Evolutionary conservation across 306 rosid genomes (phyloP), one percentile per base, ranked within the genome.

Genomic region (Cicer arietinum): DNA sequence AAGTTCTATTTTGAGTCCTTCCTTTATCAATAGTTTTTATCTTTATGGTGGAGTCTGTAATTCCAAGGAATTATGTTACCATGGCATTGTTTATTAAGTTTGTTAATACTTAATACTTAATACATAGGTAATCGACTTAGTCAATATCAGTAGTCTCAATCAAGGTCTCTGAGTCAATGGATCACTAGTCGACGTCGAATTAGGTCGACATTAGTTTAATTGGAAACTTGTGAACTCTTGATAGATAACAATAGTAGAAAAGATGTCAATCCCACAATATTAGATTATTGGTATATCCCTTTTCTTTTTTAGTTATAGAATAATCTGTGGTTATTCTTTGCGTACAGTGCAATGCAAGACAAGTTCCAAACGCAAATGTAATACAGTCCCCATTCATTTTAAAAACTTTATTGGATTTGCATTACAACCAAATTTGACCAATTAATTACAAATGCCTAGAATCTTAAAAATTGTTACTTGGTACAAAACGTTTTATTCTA

Each of bases 331-430:
- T 60, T 62, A 64, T 30, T 71, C 48, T 62, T 79, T 52, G 60
- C 82, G 67, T 71, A 7, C 57, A 61, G 5, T 78, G 72, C 11
- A 50, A 20, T 58, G 45, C 6, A 71, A 42, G 56, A 22, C 66
- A 3, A 50, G 82, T 70, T 60, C 5, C 66, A 70, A 62, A 51
- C 30, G 45, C 40, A 60, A 22, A 47, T 7, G 46, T 4, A 39
- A 13, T 48, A 59, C 46, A 59, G 11, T 69, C 22, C 22, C 54
- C 3, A 8, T 37, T 59, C 9, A n/a, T 60, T 39, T 48, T 39
- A 5, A 50, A 30, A 1, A 18, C 12, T 77, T 60, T 3, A 25
- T 25, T 25, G 35, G 1, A 40, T 30, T 56, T 59, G 72, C 73
- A 25, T 25, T 53, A 48, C 41, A n/a, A 7, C 13, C 30, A 53